A percentile compares a stretch with the other conserved stretches of the same genome.
These are phyloP conservation scores for Rhodotorula glutinis DNA, from an alignment of 1,284 basidiomycete genomes.

Conservation along the genomic window DNA sequence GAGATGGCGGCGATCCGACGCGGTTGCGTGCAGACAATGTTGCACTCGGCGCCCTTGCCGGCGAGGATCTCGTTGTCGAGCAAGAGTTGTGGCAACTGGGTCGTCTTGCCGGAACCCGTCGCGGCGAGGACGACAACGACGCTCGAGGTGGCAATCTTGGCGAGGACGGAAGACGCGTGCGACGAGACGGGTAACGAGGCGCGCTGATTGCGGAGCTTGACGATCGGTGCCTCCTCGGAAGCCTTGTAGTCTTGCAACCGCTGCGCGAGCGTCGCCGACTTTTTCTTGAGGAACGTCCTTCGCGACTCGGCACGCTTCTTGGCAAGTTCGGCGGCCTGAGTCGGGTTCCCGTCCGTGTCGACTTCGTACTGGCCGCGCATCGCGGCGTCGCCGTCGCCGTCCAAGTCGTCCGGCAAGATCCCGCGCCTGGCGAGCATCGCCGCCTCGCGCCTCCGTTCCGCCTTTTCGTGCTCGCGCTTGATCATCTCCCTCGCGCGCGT, in stretches of 20 bases:
- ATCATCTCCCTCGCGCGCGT: constrained; percentile 46
- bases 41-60: constrained; percentile 78
- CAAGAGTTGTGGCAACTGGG: constrained; percentile 89
- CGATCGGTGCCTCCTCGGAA: constrained; percentile 57
- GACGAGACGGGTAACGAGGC: constrained; percentile 44
- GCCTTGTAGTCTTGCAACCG: constrained; percentile 63
- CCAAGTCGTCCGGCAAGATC: not conserved
- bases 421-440: constrained; percentile 11
- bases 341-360: not conserved
- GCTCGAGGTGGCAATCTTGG: constrained; percentile 73
- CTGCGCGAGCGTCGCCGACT: constrained; percentile 61
- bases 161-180: constrained; percentile 50
- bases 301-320: not conserved
- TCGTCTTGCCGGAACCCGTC: constrained; percentile 94
- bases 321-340: not conserved
- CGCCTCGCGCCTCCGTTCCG: constrained; percentile 33
- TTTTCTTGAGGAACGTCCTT: constrained; percentile 56
- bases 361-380: not conserved
- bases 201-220: constrained; percentile 67
- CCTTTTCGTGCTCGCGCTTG: constrained; percentile 22
- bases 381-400: constrained; percentile 1
- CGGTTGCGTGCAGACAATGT: constrained; percentile 91
- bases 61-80: constrained; percentile 78
- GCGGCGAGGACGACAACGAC: constrained; percentile 85
- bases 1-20: constrained; percentile 88